These are phyloP conservation scores for Mortierella sp. DNA, from an alignment of 371 early-diverging fungal species.

Conservation along the genomic window DNA sequence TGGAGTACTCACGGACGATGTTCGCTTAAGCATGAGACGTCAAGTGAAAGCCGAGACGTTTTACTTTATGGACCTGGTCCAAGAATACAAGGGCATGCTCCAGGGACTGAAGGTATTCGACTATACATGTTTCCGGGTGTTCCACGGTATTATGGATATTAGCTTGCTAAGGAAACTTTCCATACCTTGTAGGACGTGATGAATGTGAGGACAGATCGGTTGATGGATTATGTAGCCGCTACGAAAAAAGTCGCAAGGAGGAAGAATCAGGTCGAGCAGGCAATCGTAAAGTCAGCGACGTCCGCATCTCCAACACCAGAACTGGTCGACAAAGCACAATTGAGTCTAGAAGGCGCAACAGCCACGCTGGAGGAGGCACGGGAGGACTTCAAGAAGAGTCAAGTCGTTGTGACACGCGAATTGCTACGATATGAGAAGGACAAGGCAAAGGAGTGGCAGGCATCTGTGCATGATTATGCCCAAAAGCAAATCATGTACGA, in stretches of 20 bases:
- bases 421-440: conserved; percentile 62
- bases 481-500: conserved; percentile 60
- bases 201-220: conserved; percentile 63
- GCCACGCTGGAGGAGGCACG: conserved; percentile 50
- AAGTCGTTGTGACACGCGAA: conserved; percentile 62
- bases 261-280: conserved; percentile 58
- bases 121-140: background rate
- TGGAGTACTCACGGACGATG: conserved; percentile 67
- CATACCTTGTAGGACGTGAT: conserved; percentile 56
- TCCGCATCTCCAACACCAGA: conserved; percentile 45
- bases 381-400: conserved; percentile 58
- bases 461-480: conserved; percentile 61
- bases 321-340: conserved; percentile 60
- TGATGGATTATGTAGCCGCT: conserved; percentile 67
- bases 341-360: conserved; percentile 54
- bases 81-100: conserved; percentile 65
- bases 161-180: background rate
- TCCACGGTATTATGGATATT: background rate
- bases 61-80: conserved; percentile 67
- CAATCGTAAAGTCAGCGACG: conserved; percentile 54
- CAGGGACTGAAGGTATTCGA: conserved; percentile 61
- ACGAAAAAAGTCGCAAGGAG: conserved; percentile 62
- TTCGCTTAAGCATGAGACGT: conserved; percentile 63
- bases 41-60: conserved; percentile 65
- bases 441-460: conserved; percentile 60